A percentile compares a stretch with the other conserved stretches of the same genome.
Conservation (phyloP, 2,329 filamentous ascomycete genomes). For the Sarocladium brachiariae region DNA sequence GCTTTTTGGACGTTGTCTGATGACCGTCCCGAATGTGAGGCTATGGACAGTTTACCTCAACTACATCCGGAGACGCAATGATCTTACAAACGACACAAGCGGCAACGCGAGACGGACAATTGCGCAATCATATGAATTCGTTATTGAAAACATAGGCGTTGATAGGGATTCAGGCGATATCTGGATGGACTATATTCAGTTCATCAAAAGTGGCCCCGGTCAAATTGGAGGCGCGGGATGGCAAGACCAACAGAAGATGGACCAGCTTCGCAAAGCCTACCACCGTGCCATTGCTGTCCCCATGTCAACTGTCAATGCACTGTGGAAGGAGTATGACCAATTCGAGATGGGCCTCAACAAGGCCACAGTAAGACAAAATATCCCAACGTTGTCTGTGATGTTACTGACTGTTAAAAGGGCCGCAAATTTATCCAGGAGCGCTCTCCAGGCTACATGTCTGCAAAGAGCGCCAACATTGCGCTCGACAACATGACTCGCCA, state of each 20-base stretch:
- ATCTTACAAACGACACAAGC: constrained; percentile 68
- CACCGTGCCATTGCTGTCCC: constrained; percentile 85
- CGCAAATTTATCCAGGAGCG: constrained; percentile 92
- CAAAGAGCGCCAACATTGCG: constrained; percentile 81
- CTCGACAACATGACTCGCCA: constrained; percentile 82
- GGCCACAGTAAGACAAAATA: constrained; percentile 57
- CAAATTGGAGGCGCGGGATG: constrained; percentile 77
- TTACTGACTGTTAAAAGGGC: constrained; percentile 47
- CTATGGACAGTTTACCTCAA: constrained; percentile 93
- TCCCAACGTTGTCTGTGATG: constrained; percentile 10
- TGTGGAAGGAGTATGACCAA: constrained; percentile 97
- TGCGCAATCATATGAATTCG: constrained; percentile 84
- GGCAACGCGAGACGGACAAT: constrained; percentile 74
- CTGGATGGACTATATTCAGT: constrained; percentile 93
- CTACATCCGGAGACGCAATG: constrained; percentile 87
- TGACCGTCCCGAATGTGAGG: constrained; percentile 72
- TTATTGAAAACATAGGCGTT: constrained; percentile 80
- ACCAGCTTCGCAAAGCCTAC: constrained; percentile 83
- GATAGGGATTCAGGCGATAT: constrained; percentile 85
- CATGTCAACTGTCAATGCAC: constrained; percentile 69
- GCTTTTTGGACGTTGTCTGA: constrained; percentile 74
- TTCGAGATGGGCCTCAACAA: constrained; percentile 96
- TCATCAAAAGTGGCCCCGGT: constrained; percentile 83
- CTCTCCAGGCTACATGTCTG: constrained; percentile 92
- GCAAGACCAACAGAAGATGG: constrained; percentile 99